phyloP scores from a whole-genome alignment of 352 stramenopile genomes.

The Thraustotheca clavata region DNA sequence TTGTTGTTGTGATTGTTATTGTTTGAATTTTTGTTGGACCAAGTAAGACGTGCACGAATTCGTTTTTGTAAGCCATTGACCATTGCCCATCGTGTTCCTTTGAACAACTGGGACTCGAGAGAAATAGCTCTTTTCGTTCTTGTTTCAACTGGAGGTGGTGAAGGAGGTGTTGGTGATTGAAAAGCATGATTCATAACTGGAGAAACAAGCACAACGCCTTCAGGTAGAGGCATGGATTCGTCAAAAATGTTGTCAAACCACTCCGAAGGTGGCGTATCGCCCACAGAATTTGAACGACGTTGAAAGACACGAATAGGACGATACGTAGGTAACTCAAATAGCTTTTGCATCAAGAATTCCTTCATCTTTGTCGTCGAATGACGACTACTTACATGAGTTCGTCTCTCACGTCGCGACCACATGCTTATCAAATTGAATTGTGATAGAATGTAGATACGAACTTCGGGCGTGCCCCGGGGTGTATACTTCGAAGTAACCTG shows the following conservation, averaged over 20 bases:
- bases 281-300: not conserved
- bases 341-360: conserved; percentile 16
- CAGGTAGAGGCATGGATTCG: not conserved
- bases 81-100: not conserved
- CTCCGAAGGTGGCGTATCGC: not conserved
- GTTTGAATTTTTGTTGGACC: not conserved
- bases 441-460: too few relatives aligned
- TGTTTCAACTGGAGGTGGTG: not conserved
- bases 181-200: not conserved
- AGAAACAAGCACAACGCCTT: conserved; percentile 17
- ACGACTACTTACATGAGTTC: too few relatives aligned
- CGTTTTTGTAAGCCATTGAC: not conserved
- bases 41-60: not conserved
- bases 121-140: not conserved
- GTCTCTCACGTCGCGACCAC: too few relatives aligned
- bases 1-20: not conserved
- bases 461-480: too few relatives aligned
- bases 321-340: not conserved
- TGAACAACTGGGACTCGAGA: conserved; percentile 2
- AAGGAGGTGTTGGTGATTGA: conserved; percentile 16
- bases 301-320: not conserved
- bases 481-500: too few relatives aligned
- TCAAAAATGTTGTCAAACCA: conserved; percentile 10
- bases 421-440: too few relatives aligned
- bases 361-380: conserved; percentile 21